A percentile compares a stretch with the other conserved stretches of the same genome.
These are phyloP conservation scores for Umbellularia californica DNA, from an alignment of 164 flowering plant genomes.

Conservation along the genomic window DNA sequence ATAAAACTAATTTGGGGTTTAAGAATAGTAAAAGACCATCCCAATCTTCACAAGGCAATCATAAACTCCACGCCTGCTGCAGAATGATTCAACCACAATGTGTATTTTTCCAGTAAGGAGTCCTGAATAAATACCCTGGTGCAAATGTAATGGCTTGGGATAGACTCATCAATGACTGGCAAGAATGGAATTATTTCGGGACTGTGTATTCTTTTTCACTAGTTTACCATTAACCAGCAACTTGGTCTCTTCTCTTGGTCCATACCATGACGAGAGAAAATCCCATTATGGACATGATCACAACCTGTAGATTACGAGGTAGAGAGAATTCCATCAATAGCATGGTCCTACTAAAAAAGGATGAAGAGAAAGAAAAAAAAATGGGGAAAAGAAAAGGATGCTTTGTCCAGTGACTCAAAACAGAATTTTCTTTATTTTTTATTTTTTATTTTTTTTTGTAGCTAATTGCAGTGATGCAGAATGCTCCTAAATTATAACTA, in stretches of 20 bases:
- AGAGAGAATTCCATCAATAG: background rate
- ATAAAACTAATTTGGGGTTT: too few species aligned
- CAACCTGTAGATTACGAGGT: conserved; percentile 45
- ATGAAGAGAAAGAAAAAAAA: too few species aligned
- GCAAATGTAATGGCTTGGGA: background rate
- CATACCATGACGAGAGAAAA: conserved; percentile 88
- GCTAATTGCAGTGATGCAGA: too few species aligned
- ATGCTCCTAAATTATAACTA: too few species aligned
- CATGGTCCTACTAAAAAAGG: too few species aligned
- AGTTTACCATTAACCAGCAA: background rate
- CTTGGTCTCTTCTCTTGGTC: conserved; percentile 44
- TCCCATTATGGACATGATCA: conserved; percentile 96
- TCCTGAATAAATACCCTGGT: background rate
- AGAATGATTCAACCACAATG: background rate
- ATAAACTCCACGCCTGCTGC: background rate
- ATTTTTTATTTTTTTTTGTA: too few species aligned
- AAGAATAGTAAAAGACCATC: too few species aligned
- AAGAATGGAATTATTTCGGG: background rate
- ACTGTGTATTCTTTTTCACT: background rate
- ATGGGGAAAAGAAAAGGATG: too few species aligned
- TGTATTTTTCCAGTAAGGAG: background rate
- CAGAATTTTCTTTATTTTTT: too few species aligned
- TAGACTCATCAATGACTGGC: background rate
- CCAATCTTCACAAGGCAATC: background rate
- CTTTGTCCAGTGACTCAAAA: too few species aligned